Evolutionary conservation across 164 flowering plant genomes (phyloP).

Genomic region (Pachysandra terminalis): DNA sequence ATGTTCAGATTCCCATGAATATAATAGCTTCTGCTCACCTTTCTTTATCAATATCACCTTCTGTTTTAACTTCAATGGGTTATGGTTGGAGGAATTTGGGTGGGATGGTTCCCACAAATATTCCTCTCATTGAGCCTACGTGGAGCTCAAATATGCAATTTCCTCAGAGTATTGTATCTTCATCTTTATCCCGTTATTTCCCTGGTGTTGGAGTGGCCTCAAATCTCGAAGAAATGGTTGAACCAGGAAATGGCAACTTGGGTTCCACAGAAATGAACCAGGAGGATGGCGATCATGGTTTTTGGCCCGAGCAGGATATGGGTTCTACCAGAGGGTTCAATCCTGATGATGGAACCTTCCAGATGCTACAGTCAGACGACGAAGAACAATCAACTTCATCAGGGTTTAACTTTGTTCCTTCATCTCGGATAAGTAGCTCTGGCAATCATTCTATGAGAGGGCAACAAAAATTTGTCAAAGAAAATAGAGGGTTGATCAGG

Average conservation of each 20-base stretch:
- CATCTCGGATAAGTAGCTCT: slow-evolving; percentile 36
- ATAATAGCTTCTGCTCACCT: slow-evolving; percentile 50
- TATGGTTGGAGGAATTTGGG: neutral
- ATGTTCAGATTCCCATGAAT: slow-evolving; percentile 62
- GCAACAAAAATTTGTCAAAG: slow-evolving; percentile 45
- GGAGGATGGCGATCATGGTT: slow-evolving; percentile 44
- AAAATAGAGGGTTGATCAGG: slow-evolving; percentile 34
- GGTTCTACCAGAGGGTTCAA: slow-evolving; percentile 49
- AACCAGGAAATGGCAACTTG: slow-evolving; percentile 46
- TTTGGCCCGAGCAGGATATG: slow-evolving; percentile 61
- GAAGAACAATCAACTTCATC: slow-evolving; percentile 40
- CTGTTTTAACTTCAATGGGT: slow-evolving; percentile 69
- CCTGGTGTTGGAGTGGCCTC: slow-evolving; percentile 40
- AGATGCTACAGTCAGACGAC: slow-evolving; percentile 40
- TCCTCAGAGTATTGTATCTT: slow-evolving; percentile 59
- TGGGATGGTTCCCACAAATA: neutral
- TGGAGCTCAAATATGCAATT: slow-evolving; percentile 59
- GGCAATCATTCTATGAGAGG: slow-evolving; percentile 29
- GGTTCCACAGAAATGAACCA: slow-evolving; percentile 40
- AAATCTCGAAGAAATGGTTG: slow-evolving; percentile 49
- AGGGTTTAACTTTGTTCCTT: slow-evolving; percentile 32
- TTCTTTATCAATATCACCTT: slow-evolving; percentile 58
- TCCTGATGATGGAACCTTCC: slow-evolving; percentile 45
- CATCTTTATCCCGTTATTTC: slow-evolving; percentile 54
- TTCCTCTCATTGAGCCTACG: neutral